Base-by-base conservation (phyloP, 208 protist genomes). In the Trypanosoma caninum region DNA sequence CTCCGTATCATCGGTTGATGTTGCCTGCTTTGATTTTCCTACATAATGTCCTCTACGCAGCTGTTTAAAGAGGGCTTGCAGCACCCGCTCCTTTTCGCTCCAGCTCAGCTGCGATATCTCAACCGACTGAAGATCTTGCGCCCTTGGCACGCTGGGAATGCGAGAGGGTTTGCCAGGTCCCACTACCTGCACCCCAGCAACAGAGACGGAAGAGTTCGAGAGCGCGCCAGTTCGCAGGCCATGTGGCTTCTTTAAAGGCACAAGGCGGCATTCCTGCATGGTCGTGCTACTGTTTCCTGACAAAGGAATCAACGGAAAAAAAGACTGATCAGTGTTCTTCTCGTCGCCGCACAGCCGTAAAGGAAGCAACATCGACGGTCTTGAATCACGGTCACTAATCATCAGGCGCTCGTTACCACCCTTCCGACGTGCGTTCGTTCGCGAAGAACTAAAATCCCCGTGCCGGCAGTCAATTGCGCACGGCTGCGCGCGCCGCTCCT, bases 61-160 rank as follows among this genome's bases (percentile, higher is more conserved):
- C 5, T 76, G 74, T 59, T 89, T 84, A 48, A 95, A 94, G 1
- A 97, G 80, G 18, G 80, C 54, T 37, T 79, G 79, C 16, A 97
- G 57, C 0, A 97, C 89, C 0, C 89, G 82, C 72, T 97, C 92
- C 76, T 95, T 97, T 25, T 97, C 89, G 1, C 47, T 61, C 92
- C 92, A 97, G 34, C 69, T 74, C 11, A 97, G 61, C 18, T 87
- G 63, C 2, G 64, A 59, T n/a, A 97, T 84, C 27, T 97, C 84
- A 18, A 93, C 69, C 2, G 60, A 51, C 41, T 81, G 76, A 0
- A 87, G 56, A 34, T 88, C 80, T 46, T 77, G 75, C 62, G 80
- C 60, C 16, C 72, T 80, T 0, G 76, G 74, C 10, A 66, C 73
- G 37, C 35, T 77, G 5, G 80, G 82, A 33, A 93, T 51, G 27